Evolutionary conservation across 2,329 filamentous ascomycete species (phyloP).

Genomic region (Colletotrichum limetticola): DNA sequence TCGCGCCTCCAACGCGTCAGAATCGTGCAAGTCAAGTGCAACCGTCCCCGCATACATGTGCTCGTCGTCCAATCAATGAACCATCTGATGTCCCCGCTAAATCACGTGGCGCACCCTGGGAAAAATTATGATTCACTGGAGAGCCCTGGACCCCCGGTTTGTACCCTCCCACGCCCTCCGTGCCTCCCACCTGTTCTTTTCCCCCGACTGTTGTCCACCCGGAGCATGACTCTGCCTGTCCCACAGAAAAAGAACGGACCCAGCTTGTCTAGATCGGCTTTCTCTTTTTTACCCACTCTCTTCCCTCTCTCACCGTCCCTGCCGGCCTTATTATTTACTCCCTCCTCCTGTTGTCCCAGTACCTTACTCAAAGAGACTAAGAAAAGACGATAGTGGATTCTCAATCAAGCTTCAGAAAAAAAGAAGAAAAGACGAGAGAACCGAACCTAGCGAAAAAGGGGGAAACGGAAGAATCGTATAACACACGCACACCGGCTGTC

Average conservation of each 20-base stretch:
- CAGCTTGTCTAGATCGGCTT: not conserved
- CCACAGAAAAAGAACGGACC: not conserved
- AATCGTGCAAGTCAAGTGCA: constrained; percentile 28
- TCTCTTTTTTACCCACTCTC: not conserved
- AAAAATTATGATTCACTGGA: constrained; percentile 24
- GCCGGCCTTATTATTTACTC: not conserved
- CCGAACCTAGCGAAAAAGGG: not conserved
- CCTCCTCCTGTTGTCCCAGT: not conserved
- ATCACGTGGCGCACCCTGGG: constrained; percentile 32
- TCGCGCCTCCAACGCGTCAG: constrained; percentile 35
- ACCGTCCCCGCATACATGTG: constrained; percentile 1
- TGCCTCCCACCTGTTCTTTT: constrained; percentile 29
- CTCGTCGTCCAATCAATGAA: constrained; percentile 23
- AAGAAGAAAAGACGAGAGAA: not conserved
- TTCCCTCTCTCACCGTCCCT: not conserved
- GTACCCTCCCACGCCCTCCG: not conserved
- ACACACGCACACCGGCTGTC: not conserved
- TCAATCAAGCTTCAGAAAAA: not conserved
- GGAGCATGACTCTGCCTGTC: not conserved
- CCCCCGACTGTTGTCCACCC: not conserved
- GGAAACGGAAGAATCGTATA: not conserved
- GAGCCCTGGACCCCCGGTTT: constrained; percentile 19
- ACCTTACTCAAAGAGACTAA: not conserved
- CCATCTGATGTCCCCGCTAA: constrained; percentile 25
- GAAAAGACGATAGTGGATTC: not conserved